phyloP scores from a whole-genome alignment of 2,329 filamentous ascomycete species.

The Chrysoporthe austroafricana region DNA sequence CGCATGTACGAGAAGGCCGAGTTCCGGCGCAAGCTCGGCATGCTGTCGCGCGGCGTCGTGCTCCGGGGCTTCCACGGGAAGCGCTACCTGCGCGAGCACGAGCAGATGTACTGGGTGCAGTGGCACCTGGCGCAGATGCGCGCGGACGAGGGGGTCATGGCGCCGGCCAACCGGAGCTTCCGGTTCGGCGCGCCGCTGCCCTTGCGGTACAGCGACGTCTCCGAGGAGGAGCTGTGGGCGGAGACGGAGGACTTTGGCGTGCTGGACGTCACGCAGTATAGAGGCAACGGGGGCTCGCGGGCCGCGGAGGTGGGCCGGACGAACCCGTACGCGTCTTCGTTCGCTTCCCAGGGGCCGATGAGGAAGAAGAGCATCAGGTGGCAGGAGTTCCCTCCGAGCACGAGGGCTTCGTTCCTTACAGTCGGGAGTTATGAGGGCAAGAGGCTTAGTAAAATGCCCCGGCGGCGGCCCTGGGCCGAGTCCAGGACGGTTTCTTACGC shows the following conservation, averaged over 20 bases:
- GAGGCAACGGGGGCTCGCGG: constrained; percentile 6
- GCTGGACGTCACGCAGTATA: constrained; percentile 27
- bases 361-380: constrained; percentile 27
- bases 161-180: constrained; percentile 29
- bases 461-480: constrained; percentile 26
- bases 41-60: constrained; percentile 61
- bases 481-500: constrained; percentile 26
- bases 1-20: constrained; percentile 65
- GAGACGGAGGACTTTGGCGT: constrained; percentile 31
- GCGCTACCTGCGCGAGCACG: constrained; percentile 63
- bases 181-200: constrained; percentile 31
- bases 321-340: neutral
- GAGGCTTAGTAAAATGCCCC: constrained; percentile 26
- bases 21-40: constrained; percentile 59
- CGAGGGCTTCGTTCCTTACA: constrained; percentile 20
- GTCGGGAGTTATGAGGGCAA: constrained; percentile 25
- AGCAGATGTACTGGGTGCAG: constrained; percentile 61
- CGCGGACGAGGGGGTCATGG: constrained; percentile 27
- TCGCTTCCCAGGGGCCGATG: constrained; percentile 13
- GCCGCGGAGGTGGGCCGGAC: constrained; percentile 12
- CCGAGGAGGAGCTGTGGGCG: constrained; percentile 31
- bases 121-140: constrained; percentile 41
- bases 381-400: constrained; percentile 29
- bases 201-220: constrained; percentile 31
- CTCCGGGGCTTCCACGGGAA: constrained; percentile 63